Evolutionary conservation across 2,329 filamentous ascomycete species (phyloP).

Genomic region (Byssochlamys sp.): DNA sequence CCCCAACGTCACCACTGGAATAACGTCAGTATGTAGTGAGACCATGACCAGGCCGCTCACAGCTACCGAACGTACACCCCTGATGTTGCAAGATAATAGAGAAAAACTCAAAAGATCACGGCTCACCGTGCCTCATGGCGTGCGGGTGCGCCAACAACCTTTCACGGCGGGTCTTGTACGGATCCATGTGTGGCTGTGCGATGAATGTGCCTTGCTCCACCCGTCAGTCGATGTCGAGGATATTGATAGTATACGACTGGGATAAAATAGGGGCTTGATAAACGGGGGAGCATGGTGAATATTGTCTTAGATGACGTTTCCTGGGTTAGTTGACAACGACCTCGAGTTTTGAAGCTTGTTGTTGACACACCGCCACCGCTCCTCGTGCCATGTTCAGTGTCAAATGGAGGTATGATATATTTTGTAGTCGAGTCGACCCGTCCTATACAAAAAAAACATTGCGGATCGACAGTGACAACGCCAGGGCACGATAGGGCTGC

Average conservation of each 20-base stretch:
- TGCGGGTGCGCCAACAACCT: not conserved
- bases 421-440: not conserved
- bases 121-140: not conserved
- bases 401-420: not conserved
- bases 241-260: not conserved
- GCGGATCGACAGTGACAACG: not conserved
- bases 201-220: not conserved
- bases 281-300: not conserved
- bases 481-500: not conserved
- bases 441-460: not conserved
- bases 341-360: not conserved
- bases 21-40: not conserved
- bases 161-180: not conserved
- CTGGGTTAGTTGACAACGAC: not conserved
- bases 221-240: not conserved
- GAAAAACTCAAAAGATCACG: not conserved
- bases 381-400: not conserved
- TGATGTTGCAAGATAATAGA: not conserved
- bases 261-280: not conserved
- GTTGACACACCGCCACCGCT: not conserved
- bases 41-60: not conserved
- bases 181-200: slow-evolving; percentile 4
- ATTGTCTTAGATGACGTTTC: slow-evolving; percentile 1
- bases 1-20: not conserved
- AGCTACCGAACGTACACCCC: not conserved